Conservation (phyloP, 2,329 filamentous ascomycete species). For the Exophiala sp. region DNA sequence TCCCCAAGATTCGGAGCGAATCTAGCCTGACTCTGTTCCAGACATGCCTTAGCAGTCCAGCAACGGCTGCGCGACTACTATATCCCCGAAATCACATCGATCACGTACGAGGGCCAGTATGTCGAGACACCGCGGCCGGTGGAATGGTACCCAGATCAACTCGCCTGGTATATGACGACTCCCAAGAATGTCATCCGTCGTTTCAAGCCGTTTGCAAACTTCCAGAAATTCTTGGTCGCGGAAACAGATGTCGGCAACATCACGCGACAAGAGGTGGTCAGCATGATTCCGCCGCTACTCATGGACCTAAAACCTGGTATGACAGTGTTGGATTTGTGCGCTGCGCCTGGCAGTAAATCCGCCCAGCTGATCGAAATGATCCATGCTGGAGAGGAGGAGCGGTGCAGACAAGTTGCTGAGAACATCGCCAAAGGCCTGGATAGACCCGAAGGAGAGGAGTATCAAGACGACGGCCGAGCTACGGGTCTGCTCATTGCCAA, state of each 20-base stretch:
- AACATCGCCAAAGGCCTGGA: conserved; percentile 58
- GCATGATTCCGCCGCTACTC: conserved; percentile 94
- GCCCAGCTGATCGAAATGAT: conserved; percentile 93
- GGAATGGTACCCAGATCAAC: conserved; percentile 86
- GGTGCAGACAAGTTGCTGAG: conserved; percentile 66
- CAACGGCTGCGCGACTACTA: conserved; percentile 81
- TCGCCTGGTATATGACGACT: conserved; percentile 97
- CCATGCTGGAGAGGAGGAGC: conserved; percentile 83
- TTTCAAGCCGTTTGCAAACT: conserved; percentile 87
- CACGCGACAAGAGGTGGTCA: conserved; percentile 93
- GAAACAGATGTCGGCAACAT: conserved; percentile 98
- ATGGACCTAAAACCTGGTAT: conserved; percentile 88
- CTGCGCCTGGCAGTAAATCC: conserved; percentile 93
- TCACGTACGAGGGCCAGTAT: conserved; percentile 72
- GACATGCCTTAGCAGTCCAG: conserved; percentile 87
- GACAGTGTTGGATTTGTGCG: conserved; percentile 91
- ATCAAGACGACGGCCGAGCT: conserved; percentile 71
- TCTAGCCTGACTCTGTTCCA: conserved; percentile 33
- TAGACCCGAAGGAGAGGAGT: conserved; percentile 48
- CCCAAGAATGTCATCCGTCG: conserved; percentile 93
- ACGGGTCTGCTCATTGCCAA: conserved; percentile 93
- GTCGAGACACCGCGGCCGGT: conserved; percentile 79
- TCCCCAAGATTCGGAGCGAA: not conserved
- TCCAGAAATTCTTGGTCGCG: conserved; percentile 96
- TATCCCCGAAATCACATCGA: conserved; percentile 81